A percentile compares a stretch with the other conserved stretches of the same genome.
These are phyloP conservation scores for Funneliformis mosseae DNA, from an alignment of 192 early-diverging fungal genomes.

Conservation along the genomic window DNA sequence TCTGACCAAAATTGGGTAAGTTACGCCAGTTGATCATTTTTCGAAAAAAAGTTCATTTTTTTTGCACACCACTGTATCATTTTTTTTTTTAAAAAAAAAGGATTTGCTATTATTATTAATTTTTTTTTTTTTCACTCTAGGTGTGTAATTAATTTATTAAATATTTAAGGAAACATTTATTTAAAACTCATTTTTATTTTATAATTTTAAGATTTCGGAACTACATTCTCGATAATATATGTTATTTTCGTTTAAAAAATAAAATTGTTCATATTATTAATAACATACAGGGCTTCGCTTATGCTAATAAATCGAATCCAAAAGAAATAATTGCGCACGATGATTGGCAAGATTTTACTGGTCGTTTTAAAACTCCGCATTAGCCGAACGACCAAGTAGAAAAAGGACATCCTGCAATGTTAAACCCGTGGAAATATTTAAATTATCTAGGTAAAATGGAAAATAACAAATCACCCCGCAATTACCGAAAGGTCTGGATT, in stretches of 20 bases:
- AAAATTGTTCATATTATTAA: not conserved
- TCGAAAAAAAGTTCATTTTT: no score
- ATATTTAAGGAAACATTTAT: not conserved
- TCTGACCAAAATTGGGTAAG: no score
- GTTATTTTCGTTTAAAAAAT: not conserved
- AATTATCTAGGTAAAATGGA: conserved; percentile 17
- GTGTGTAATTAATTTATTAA: not conserved
- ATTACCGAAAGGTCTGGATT: not conserved
- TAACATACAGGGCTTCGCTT: not conserved
- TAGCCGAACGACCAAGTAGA: not conserved
- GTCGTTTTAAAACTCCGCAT: not conserved
- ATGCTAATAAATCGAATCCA: not conserved
- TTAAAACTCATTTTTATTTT: not conserved
- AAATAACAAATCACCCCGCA: not conserved
- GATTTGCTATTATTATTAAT: no score
- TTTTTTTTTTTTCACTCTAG: not conserved
- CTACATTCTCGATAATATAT: conserved; percentile 5
- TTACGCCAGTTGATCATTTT: no score
- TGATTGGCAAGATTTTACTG: not conserved
- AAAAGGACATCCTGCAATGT: not conserved
- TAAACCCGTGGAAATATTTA: conserved; percentile 15
- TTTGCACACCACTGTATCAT: no score
- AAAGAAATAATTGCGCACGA: not conserved
- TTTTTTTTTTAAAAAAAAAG: not conserved
- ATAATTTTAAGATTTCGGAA: not conserved